Percentiles rank a stretch among this genome's conserved stretches.
These are phyloP conservation scores for Epichloe gansuensis DNA, from an alignment of 2,329 filamentous ascomycete species.

Conservation along the genomic window DNA sequence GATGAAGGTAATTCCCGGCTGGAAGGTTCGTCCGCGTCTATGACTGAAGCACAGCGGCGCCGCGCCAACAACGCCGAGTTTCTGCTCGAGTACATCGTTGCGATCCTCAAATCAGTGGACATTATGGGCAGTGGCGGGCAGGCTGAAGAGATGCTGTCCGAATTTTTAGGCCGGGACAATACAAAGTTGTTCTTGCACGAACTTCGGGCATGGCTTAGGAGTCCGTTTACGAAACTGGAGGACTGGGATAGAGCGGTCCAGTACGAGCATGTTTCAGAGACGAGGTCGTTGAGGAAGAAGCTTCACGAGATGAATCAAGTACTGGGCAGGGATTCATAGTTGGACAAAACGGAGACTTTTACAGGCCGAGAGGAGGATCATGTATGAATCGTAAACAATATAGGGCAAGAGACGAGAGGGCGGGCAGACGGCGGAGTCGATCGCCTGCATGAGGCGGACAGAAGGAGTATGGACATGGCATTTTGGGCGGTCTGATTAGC, in stretches of 20 bases:
- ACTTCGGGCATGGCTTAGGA: conserved; percentile 68
- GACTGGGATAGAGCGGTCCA: conserved; percentile 76
- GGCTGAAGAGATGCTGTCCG: conserved; percentile 65
- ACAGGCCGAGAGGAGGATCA: conserved; percentile 11
- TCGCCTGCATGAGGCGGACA: neutral
- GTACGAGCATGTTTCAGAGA: conserved; percentile 32
- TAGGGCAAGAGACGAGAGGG: neutral
- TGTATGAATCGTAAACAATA: neutral
- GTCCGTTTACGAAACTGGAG: conserved; percentile 57
- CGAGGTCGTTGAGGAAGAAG: neutral
- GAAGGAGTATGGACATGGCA: neutral
- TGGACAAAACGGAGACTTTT: conserved; percentile 15
- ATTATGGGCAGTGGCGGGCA: conserved; percentile 66
- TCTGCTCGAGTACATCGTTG: conserved; percentile 73
- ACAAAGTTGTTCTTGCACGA: conserved; percentile 75
- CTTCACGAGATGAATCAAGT: neutral
- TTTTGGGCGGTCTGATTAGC: neutral
- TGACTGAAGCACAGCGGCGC: conserved; percentile 31
- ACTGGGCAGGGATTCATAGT: neutral
- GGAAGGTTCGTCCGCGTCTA: neutral
- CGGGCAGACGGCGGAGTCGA: neutral
- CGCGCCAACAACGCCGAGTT: conserved; percentile 56
- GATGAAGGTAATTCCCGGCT: conserved; percentile 10
- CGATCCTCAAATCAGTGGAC: conserved; percentile 72
- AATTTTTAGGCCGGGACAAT: conserved; percentile 66